A percentile compares a stretch with the other conserved stretches of the same genome.
Conservation (phyloP, 2,329 filamentous ascomycete genomes). For the Lasiodiplodia sp. region DNA sequence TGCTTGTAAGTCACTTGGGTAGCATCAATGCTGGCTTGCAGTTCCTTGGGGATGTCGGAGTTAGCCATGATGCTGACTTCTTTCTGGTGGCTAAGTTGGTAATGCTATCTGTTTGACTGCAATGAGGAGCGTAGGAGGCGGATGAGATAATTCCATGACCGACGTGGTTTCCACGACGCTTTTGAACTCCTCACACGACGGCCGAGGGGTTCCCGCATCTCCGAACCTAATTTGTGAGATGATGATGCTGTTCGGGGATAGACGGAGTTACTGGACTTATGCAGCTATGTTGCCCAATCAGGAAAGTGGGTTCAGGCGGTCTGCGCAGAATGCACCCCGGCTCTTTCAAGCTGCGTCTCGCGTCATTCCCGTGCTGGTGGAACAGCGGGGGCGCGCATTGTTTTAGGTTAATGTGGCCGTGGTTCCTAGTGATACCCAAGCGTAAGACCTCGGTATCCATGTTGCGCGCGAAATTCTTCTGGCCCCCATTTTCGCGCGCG, state of each 20-base stretch:
- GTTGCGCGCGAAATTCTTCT: not conserved
- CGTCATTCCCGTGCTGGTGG: not conserved
- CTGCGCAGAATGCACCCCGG: not conserved
- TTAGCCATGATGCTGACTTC: not conserved
- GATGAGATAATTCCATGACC: not conserved
- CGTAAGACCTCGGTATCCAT: too few species aligned
- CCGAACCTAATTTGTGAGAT: not conserved
- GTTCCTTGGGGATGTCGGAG: constrained; percentile 4
- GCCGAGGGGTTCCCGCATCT: not conserved
- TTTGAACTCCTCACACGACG: not conserved
- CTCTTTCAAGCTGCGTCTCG: not conserved
- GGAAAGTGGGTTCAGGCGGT: constrained; percentile 1
- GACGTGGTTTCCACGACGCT: not conserved
- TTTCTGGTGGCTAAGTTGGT: not conserved
- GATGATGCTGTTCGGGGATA: not conserved
- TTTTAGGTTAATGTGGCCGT: not conserved
- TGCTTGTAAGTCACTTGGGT: constrained; percentile 48
- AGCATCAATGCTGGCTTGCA: constrained; percentile 30
- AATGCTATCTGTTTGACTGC: not conserved
- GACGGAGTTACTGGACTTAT: constrained; percentile 1
- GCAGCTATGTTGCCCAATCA: not conserved
- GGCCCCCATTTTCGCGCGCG: not conserved
- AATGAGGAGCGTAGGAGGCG: not conserved
- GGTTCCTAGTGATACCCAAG: not conserved
- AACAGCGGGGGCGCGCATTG: not conserved